Evolutionary conservation across 306 rosid genomes (phyloP), one percentile per base, ranked within the genome.

Genomic region (Rubus parviflorus): DNA sequence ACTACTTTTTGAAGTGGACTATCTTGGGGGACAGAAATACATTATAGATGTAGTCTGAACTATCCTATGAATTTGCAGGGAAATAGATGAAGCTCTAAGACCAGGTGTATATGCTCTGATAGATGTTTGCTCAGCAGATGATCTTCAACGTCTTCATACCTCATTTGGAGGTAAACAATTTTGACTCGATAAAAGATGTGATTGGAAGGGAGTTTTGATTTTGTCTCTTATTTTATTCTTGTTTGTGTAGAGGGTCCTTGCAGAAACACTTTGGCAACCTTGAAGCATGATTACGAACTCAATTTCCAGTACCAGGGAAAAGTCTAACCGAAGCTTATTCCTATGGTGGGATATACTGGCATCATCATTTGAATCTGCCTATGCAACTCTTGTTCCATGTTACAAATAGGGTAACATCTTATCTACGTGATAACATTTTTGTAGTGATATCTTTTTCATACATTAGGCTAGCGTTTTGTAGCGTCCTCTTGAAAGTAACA

Each of bases 131-230:
- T 84, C 96, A 46, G 84, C 70, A 3, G 97, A 89, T 70, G 97
- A 92, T 88, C 96, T 95, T 83, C 98, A 95, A 81, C 88, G 89
- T 85, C 96, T 95, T 82, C 97, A 95, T 83, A 90, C 97, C 72
- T 84, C 85, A 74, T 92, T 90, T 80, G 98, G 97, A 77, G 97
- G 98, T 89, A 83, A 81, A 83, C 75, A 82, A 65, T 80, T 75
- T 67, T 74, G 60, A 81, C 62, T 79, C 63, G 19, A 35, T 67
- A 68, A 30, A 43, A 49, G 71, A 43, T n/a, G 40, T 62, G 40
- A 58, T 48, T 63, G 52, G 23, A 79, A 57, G 79, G 77, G 69
- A 54, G 23, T 47, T 37, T 72, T 42, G 51, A 41, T 75, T 73
- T 45, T 25, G 48, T 41, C 52, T 84, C 75, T 19, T 70, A 75